Percentiles rank a stretch among this genome's conserved stretches.
phyloP scores from a whole-genome alignment of 495 filamentous ascomycete species.

The Penicillium atrosanguineum region DNA sequence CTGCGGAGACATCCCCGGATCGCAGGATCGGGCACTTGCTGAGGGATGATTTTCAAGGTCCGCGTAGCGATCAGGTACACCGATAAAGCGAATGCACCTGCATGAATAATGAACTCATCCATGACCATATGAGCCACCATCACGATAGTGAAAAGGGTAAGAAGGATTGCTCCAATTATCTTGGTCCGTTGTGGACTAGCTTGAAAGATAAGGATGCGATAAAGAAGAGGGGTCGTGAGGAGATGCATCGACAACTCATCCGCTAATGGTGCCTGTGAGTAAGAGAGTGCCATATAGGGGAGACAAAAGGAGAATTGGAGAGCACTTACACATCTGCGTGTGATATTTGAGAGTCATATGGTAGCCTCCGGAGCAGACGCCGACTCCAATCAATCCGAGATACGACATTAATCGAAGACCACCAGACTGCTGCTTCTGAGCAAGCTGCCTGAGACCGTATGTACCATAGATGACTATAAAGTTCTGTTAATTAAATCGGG shows the following conservation, averaged over 20 bases:
- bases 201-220: slow-evolving; percentile 29
- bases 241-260: slow-evolving; percentile 38
- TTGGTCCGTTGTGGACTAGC: slow-evolving; percentile 14
- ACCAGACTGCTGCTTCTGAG: slow-evolving; percentile 6
- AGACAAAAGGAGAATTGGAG: not conserved
- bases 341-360: slow-evolving; percentile 38
- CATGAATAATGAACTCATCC: slow-evolving; percentile 34
- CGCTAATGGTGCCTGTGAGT: slow-evolving; percentile 9
- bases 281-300: not conserved
- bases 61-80: slow-evolving; percentile 23
- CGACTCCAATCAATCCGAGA: slow-evolving; percentile 31
- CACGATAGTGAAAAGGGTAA: slow-evolving; percentile 20
- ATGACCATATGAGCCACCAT: slow-evolving; percentile 33
- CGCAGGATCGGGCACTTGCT: slow-evolving; percentile 12
- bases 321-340: slow-evolving; percentile 33
- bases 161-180: slow-evolving; percentile 17
- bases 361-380: slow-evolving; percentile 30
- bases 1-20: slow-evolving; percentile 16
- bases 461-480: slow-evolving; percentile 24
- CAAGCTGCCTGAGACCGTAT: slow-evolving; percentile 25
- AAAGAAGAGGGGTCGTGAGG: slow-evolving; percentile 32
- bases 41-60: slow-evolving; percentile 21
- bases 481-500: not conserved
- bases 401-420: slow-evolving; percentile 26
- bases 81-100: slow-evolving; percentile 21